Conservation (phyloP, 495 filamentous ascomycete genomes). For the Penicillium nucicola region DNA sequence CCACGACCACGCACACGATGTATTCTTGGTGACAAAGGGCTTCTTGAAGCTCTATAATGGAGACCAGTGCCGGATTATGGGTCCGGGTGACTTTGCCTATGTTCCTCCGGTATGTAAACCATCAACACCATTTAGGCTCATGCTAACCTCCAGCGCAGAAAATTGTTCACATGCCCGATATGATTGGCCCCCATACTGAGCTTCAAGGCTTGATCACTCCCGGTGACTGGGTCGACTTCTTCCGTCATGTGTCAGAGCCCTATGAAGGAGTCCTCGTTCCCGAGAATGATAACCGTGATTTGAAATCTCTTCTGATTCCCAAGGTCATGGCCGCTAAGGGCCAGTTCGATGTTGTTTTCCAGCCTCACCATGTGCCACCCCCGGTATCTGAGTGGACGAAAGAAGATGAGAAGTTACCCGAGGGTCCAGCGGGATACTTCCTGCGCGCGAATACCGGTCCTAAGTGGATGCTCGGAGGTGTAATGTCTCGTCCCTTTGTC, state of each 20-base stretch:
- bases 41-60: constrained; percentile 47
- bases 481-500: constrained; percentile 41
- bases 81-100: constrained; percentile 48
- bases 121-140: not conserved
- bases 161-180: constrained; percentile 41
- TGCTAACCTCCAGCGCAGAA: constrained; percentile 15
- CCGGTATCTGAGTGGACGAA: constrained; percentile 39
- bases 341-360: constrained; percentile 47
- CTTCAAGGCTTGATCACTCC: constrained; percentile 44
- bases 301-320: constrained; percentile 41
- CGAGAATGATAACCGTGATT: constrained; percentile 40
- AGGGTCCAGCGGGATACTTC: constrained; percentile 35
- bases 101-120: constrained; percentile 38
- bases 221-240: constrained; percentile 54
- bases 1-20: constrained; percentile 47
- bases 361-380: constrained; percentile 37
- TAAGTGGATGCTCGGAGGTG: constrained; percentile 41
- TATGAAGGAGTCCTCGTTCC: constrained; percentile 50
- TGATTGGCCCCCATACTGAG: constrained; percentile 42
- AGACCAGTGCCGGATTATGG: constrained; percentile 41
- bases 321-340: constrained; percentile 49
- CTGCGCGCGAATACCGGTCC: constrained; percentile 41
- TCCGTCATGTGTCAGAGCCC: constrained; percentile 47
- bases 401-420: constrained; percentile 39
- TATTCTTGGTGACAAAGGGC: constrained; percentile 47